Conservation (phyloP, 2,329 filamentous ascomycete genomes). For the Tolypocladium nubicola region DNA sequence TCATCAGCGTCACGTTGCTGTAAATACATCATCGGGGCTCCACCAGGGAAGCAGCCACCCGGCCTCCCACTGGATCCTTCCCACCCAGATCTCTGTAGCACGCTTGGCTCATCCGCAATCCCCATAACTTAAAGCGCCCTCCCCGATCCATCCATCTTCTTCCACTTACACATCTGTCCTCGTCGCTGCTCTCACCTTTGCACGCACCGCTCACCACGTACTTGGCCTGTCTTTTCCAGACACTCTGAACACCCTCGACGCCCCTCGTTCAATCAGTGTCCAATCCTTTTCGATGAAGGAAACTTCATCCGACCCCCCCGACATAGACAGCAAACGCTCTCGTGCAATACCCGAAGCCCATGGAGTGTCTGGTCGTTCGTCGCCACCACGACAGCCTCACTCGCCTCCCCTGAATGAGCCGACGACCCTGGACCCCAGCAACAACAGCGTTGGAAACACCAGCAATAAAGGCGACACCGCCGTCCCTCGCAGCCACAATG, state of each 20-base stretch:
- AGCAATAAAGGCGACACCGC: conserved; percentile 11
- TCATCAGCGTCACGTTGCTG: not conserved
- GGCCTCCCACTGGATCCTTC: not conserved
- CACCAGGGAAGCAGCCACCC: not conserved
- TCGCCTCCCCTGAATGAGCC: conserved; percentile 4
- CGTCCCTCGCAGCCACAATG: not conserved
- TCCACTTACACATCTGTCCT: not conserved
- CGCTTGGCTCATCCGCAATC: not conserved
- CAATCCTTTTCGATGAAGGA: conserved; percentile 49
- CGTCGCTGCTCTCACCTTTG: not conserved
- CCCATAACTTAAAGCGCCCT: not conserved
- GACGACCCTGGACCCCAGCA: not conserved
- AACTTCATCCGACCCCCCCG: conserved; percentile 41
- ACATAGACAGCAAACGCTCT: conserved; percentile 46
- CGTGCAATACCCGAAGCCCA: conserved; percentile 43
- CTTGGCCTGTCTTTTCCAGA: not conserved
- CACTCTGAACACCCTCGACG: not conserved
- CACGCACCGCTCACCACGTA: not conserved
- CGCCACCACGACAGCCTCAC: conserved; percentile 20
- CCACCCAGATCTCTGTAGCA: not conserved
- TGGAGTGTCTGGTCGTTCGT: conserved; percentile 32
- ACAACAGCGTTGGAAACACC: conserved; percentile 11
- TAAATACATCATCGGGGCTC: not conserved
- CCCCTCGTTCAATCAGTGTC: not conserved
- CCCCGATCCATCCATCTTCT: not conserved